Evolutionary conservation across 2,329 filamentous ascomycete genomes (phyloP).

Genomic region (Myriangium duriaei): DNA sequence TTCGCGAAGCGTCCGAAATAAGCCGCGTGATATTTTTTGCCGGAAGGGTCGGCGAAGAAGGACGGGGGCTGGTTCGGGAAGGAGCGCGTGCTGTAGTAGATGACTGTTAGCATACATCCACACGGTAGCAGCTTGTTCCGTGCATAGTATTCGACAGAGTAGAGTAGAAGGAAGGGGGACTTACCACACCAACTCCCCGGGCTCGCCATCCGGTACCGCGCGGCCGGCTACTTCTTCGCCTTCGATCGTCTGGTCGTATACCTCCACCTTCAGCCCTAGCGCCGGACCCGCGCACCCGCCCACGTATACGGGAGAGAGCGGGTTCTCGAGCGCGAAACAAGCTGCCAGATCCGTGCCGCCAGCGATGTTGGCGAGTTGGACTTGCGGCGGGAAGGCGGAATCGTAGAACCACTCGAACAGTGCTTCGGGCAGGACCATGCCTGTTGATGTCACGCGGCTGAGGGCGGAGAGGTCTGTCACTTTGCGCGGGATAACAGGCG

Average conservation of each 20-base stretch:
- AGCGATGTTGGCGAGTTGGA: conserved; percentile 61
- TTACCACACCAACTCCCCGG: conserved; percentile 60
- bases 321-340: conserved; percentile 53
- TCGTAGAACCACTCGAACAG: conserved; percentile 75
- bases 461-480: conserved; percentile 51
- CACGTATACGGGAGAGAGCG: conserved; percentile 52
- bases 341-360: conserved; percentile 67
- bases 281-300: conserved; percentile 44
- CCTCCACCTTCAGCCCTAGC: conserved; percentile 42
- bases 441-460: conserved; percentile 54
- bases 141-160: background rate
- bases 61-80: conserved; percentile 63
- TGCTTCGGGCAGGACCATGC: conserved; percentile 68
- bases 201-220: conserved; percentile 48
- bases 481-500: conserved; percentile 40
- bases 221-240: conserved; percentile 31
- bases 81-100: conserved; percentile 35
- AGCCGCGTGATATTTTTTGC: conserved; percentile 32
- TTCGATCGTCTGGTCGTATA: conserved; percentile 45
- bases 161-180: conserved; percentile 6
- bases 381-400: conserved; percentile 51
- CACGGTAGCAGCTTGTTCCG: too few relatives aligned
- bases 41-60: conserved; percentile 34
- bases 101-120: too few relatives aligned
- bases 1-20: conserved; percentile 35